phyloP scores from a whole-genome alignment of 2,329 filamentous ascomycete species.

The Esteya vermicola region DNA sequence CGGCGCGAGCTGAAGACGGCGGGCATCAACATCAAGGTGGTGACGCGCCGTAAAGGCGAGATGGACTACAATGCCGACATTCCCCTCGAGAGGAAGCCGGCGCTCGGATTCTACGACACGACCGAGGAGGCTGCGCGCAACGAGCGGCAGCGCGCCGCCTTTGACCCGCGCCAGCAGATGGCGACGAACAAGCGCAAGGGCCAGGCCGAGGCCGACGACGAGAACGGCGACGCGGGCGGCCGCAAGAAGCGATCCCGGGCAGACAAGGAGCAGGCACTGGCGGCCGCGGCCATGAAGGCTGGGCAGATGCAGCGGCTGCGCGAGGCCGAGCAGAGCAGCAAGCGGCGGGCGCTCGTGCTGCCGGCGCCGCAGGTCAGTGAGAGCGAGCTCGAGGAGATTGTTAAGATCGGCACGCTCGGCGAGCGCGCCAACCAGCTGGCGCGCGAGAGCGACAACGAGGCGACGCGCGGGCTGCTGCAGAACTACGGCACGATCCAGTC shows the following conservation, averaged over 20 bases:
- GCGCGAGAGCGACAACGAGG: slow-evolving; percentile 65
- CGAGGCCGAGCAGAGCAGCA: slow-evolving; percentile 94
- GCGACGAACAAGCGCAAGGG: slow-evolving; percentile 81
- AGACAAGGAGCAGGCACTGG: slow-evolving; percentile 60
- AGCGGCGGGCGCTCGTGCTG: slow-evolving; percentile 67
- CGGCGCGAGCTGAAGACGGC: slow-evolving; percentile 92
- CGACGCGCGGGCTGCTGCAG: slow-evolving; percentile 72
- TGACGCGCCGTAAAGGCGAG: slow-evolving; percentile 80
- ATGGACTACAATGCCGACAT: slow-evolving; percentile 99
- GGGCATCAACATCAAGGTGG: slow-evolving; percentile 95
- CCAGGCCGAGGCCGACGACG: slow-evolving; percentile 73
- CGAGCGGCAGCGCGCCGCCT: slow-evolving; percentile 68
- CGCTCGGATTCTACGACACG: slow-evolving; percentile 86
- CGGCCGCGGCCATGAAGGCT: slow-evolving; percentile 78
- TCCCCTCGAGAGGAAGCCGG: slow-evolving; percentile 86
- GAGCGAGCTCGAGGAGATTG: slow-evolving; percentile 86
- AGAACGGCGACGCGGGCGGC: slow-evolving; percentile 14
- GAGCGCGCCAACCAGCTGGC: slow-evolving; percentile 69
- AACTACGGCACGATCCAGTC: slow-evolving; percentile 74
- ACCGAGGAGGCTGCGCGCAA: slow-evolving; percentile 67
- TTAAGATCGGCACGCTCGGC: slow-evolving; percentile 95
- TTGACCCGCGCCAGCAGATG: slow-evolving; percentile 81
- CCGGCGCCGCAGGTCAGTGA: slow-evolving; percentile 88
- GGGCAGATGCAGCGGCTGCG: slow-evolving; percentile 89
- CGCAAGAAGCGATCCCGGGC: slow-evolving; percentile 71